Evolutionary conservation across 2,329 filamentous ascomycete species (phyloP).

Genomic region (Curvularia spicifera): DNA sequence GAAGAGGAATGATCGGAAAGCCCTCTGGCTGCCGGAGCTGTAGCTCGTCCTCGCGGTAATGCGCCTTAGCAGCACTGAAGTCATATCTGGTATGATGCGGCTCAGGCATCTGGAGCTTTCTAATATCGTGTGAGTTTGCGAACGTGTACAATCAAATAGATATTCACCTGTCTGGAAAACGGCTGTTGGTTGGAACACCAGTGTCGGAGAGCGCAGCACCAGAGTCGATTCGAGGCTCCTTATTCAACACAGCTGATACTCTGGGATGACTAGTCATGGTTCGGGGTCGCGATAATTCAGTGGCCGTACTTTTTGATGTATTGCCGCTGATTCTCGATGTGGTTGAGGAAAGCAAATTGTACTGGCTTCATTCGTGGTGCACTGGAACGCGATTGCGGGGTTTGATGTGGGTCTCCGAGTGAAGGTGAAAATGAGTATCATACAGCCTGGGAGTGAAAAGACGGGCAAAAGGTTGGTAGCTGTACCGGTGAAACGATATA

Average conservation of each 20-base stretch:
- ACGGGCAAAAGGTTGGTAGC: neutral
- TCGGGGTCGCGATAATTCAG: neutral
- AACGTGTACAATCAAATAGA: neutral
- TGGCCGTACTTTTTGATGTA: neutral
- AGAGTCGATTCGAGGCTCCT: constrained; percentile 11
- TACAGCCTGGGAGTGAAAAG: neutral
- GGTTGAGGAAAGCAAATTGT: neutral
- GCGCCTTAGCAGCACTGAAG: constrained; percentile 4
- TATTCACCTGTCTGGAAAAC: constrained; percentile 1
- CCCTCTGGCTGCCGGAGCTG: constrained; percentile 11
- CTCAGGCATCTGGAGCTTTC: constrained; percentile 3
- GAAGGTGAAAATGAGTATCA: constrained; percentile 6
- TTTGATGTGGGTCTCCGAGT: neutral
- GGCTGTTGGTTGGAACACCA: neutral
- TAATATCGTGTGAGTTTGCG: constrained; percentile 3
- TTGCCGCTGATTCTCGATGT: neutral
- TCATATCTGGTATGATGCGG: constrained; percentile 1
- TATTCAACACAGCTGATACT: neutral
- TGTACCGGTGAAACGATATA: neutral
- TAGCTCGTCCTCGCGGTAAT: constrained; percentile 4
- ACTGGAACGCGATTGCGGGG: neutral
- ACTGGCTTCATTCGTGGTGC: neutral
- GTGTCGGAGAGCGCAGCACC: constrained; percentile 11
- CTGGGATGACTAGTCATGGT: constrained; percentile 1
- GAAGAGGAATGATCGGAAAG: constrained; percentile 14